Conservation (phyloP, 2,329 filamentous ascomycete genomes). For the Cladosporium velox region DNA sequence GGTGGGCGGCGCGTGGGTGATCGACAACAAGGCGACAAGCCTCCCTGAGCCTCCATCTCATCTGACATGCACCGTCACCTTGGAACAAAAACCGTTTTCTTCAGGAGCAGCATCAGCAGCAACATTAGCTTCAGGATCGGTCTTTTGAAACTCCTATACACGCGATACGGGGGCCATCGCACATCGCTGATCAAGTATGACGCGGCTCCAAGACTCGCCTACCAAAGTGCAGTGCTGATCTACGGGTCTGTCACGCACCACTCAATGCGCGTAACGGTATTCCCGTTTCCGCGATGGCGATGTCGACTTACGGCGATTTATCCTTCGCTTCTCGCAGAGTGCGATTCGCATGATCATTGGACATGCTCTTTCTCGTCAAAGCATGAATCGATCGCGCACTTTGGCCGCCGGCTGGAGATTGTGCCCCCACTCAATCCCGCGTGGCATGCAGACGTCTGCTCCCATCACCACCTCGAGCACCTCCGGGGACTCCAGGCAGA, state of each 20-base stretch:
- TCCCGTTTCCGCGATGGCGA: neutral
- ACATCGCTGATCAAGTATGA: neutral
- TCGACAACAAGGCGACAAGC: neutral
- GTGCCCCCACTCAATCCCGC: conserved; percentile 2
- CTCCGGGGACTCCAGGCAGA: neutral
- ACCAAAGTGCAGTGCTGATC: conserved; percentile 2
- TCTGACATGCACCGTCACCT: neutral
- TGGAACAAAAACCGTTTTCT: neutral
- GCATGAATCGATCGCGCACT: neutral
- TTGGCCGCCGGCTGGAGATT: neutral
- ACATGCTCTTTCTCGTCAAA: neutral
- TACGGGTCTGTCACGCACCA: neutral
- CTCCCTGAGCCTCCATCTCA: conserved; percentile 1
- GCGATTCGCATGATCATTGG: neutral
- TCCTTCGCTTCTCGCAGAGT: neutral
- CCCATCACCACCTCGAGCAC: neutral
- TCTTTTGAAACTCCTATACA: neutral
- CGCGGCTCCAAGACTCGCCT: conserved; percentile 7
- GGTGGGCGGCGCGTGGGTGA: conserved; percentile 4
- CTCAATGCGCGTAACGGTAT: neutral
- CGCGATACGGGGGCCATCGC: neutral
- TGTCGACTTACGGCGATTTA: neutral
- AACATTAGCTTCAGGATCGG: neutral
- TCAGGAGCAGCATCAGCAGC: neutral
- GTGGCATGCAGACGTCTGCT: neutral